Conservation (phyloP, 129 eudicot genomes). For the Centella asiatica region DNA sequence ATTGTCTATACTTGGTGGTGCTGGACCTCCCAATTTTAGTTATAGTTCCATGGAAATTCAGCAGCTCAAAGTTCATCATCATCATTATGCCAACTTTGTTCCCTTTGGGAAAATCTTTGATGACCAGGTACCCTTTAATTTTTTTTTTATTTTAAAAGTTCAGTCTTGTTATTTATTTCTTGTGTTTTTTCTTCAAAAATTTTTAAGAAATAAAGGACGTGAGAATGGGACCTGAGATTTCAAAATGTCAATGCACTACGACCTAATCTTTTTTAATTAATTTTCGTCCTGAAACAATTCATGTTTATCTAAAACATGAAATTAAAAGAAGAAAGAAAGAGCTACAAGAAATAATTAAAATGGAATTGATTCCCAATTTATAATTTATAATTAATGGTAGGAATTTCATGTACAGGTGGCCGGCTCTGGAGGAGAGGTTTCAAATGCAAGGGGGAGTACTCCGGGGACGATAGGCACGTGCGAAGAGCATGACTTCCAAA, state of each 20-base stretch:
- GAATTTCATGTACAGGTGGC: conserved; percentile 62
- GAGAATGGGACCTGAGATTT: no score
- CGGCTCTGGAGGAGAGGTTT: conserved; percentile 54
- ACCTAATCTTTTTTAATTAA: no score
- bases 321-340: no score
- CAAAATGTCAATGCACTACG: no score
- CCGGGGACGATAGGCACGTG: conserved; percentile 37
- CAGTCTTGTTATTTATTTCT: not conserved
- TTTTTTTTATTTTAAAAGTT: not conserved
- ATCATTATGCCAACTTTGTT: conserved; percentile 53
- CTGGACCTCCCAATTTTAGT: conserved; percentile 39
- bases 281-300: no score
- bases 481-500: conserved; percentile 52
- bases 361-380: no score
- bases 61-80: conserved; percentile 60
- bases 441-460: conserved; percentile 59
- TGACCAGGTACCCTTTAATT: conserved; percentile 44
- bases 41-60: conserved; percentile 57
- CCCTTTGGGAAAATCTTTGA: conserved; percentile 67
- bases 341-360: no score
- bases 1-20: conserved; percentile 35
- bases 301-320: no score
- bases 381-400: not conserved
- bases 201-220: no score
- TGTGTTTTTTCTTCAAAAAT: no score